Evolutionary conservation across 148 eudicot species (phyloP).

Genomic region (Camellia japonica): DNA sequence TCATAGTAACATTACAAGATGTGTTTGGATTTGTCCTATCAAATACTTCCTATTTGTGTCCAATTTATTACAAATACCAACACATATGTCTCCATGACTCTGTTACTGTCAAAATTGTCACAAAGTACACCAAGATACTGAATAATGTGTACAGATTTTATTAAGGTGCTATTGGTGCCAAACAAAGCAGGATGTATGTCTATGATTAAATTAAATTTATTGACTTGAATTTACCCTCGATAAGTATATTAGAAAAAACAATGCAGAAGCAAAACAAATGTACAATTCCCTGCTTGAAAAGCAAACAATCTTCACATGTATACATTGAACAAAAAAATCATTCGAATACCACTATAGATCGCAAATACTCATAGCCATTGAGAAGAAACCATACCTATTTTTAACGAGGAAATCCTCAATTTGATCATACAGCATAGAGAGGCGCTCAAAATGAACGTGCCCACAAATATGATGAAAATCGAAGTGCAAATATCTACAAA

Average conservation of each 20-base stretch:
- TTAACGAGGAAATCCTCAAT: constrained; percentile 73
- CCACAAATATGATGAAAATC: constrained; percentile 94
- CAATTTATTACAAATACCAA: neutral
- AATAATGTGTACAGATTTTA: neutral
- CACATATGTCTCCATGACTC: neutral
- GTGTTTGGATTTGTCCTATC: neutral
- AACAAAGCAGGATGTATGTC: neutral
- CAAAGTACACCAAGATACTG: neutral
- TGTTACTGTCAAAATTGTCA: neutral
- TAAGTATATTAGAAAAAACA: neutral
- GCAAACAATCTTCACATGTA: neutral
- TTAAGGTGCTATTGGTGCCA: neutral
- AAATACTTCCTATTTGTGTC: neutral
- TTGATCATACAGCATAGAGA: constrained; percentile 82
- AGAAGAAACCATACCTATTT: constrained; percentile 55
- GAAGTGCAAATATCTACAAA: constrained; percentile 74
- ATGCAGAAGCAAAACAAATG: neutral
- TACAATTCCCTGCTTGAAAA: neutral
- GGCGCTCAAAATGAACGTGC: constrained; percentile 83
- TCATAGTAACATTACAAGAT: neutral
- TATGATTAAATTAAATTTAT: neutral
- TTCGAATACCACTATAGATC: neutral
- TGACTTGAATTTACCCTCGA: neutral
- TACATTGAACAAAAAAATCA: neutral
- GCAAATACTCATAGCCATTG: neutral